Evolutionary conservation across 441 rosid genomes (phyloP).

Genomic region (Melastoma candidum): DNA sequence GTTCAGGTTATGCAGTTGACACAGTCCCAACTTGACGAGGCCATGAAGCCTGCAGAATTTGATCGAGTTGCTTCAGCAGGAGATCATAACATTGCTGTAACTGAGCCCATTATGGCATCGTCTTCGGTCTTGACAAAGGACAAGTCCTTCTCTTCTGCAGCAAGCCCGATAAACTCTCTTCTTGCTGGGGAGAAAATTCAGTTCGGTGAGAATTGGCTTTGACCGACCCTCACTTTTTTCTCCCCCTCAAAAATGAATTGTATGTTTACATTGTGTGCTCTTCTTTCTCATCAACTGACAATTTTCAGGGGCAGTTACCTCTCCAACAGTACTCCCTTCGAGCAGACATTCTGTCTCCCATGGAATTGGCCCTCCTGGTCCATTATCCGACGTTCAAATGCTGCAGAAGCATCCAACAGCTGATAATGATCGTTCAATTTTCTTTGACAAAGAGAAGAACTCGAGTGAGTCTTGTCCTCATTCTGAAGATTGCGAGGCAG

Average conservation of each 20-base stretch:
- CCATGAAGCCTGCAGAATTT: conserved; percentile 73
- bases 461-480: conserved; percentile 39
- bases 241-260: neutral
- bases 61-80: conserved; percentile 56
- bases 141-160: conserved; percentile 50
- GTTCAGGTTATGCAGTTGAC: conserved; percentile 71
- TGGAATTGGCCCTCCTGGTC: conserved; percentile 54
- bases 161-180: conserved; percentile 74
- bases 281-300: conserved; percentile 11
- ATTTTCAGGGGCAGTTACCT: conserved; percentile 81
- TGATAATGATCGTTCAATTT: conserved; percentile 46
- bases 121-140: conserved; percentile 48
- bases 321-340: conserved; percentile 63
- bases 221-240: neutral
- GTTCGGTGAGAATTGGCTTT: conserved; percentile 51
- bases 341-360: conserved; percentile 41
- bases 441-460: conserved; percentile 64
- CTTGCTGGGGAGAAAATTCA: conserved; percentile 97
- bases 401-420: conserved; percentile 31
- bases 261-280: conserved; percentile 3
- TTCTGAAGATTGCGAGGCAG: conserved; percentile 75
- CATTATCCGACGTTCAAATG: conserved; percentile 34
- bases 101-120: conserved; percentile 42
- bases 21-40: conserved; percentile 92
- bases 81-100: conserved; percentile 43